Evolutionary conservation across 306 rosid genomes (phyloP).

Genomic region (Dryas octopetala): DNA sequence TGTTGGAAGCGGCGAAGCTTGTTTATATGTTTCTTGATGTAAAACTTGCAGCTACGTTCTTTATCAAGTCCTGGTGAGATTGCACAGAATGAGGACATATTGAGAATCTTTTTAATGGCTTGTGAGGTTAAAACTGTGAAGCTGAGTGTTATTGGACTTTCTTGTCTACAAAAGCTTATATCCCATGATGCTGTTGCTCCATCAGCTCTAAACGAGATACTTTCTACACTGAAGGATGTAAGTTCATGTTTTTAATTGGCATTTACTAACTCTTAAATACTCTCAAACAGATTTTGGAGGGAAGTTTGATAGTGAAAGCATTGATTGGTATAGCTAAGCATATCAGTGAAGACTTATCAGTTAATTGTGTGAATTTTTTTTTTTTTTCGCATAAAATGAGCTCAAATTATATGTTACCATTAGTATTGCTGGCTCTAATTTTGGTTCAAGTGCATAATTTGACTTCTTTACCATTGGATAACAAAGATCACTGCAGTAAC

Average conservation of each 20-base stretch:
- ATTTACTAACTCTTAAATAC: background rate
- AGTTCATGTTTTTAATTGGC: slow-evolving; percentile 29
- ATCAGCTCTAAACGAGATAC: slow-evolving; percentile 74
- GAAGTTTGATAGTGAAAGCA: background rate
- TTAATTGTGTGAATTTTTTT: background rate
- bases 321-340: no score
- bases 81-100: slow-evolving; percentile 84
- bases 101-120: slow-evolving; percentile 85
- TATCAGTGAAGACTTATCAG: background rate
- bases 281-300: background rate
- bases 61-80: slow-evolving; percentile 84
- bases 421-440: no score
- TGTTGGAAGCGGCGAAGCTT: background rate
- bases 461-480: background rate
- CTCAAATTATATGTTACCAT: background rate
- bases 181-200: slow-evolving; percentile 89
- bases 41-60: slow-evolving; percentile 75
- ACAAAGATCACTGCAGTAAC: background rate
- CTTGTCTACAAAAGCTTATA: slow-evolving; percentile 88
- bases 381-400: background rate
- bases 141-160: slow-evolving; percentile 90
- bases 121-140: slow-evolving; percentile 84
- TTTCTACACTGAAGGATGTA: slow-evolving; percentile 84
- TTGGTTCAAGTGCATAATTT: background rate
- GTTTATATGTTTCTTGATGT: slow-evolving; percentile 28